These are phyloP conservation scores for Plasmodium adleri DNA, from an alignment of 169 alveolate species.

Conservation along the genomic window DNA sequence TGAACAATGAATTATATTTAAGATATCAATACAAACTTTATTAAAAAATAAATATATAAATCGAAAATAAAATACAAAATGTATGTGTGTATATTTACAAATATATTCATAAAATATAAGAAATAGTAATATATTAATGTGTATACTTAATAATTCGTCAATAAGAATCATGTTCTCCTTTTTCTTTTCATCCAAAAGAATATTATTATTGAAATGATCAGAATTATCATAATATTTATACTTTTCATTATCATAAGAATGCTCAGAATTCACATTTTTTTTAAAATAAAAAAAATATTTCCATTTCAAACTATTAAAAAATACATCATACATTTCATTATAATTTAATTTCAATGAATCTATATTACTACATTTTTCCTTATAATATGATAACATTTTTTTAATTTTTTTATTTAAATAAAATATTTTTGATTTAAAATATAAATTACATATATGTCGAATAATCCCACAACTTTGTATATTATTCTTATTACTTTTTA, in stretches of 20 bases:
- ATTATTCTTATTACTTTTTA: conserved; percentile 48
- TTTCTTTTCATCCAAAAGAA: not conserved
- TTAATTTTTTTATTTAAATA: conserved; percentile 68
- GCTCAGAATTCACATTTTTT: not conserved
- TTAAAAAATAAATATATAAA: conserved; percentile 42
- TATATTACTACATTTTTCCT: conserved; percentile 20
- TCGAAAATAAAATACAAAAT: conserved; percentile 43
- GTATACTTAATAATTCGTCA: conserved; percentile 38
- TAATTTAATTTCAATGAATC: conserved; percentile 42
- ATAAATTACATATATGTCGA: conserved; percentile 46
- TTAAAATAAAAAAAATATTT: conserved; percentile 34
- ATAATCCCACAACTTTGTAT: conserved; percentile 53
- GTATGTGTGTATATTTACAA: conserved; percentile 53
- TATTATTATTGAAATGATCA: not conserved
- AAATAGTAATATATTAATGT: conserved; percentile 62
- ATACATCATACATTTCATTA: conserved; percentile 21
- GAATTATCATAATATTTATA: not conserved
- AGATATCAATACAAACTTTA: conserved; percentile 55
- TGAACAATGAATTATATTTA: conserved; percentile 22
- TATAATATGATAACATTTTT: conserved; percentile 34
- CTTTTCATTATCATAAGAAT: not conserved
- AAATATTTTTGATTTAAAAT: conserved; percentile 49
- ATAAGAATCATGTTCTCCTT: conserved; percentile 18
- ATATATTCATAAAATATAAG: conserved; percentile 54
- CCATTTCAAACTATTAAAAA: conserved; percentile 28